Percentiles rank a stretch among this genome's conserved stretches.
Conservation (phyloP, 164 flowering plant genomes). For the grape (Vitis vinifera) region DNA sequence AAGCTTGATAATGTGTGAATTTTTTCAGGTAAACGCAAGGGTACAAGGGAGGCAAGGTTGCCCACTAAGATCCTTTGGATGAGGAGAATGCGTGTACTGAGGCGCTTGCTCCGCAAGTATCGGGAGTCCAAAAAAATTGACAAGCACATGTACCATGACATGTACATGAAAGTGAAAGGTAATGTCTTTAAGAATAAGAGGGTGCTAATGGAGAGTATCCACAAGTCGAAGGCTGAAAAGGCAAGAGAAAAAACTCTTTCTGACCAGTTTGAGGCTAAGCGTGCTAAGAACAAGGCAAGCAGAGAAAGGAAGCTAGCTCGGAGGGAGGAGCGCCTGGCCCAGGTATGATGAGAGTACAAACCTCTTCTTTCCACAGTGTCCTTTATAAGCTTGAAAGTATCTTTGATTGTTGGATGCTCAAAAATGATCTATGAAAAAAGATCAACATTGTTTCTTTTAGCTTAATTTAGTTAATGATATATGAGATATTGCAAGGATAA, state of each 20-base stretch:
- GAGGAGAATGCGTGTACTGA: slow-evolving; percentile 45
- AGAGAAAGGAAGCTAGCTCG: slow-evolving; percentile 42
- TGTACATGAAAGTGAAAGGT: slow-evolving; percentile 50
- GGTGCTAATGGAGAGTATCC: slow-evolving; percentile 45
- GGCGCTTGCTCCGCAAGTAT: slow-evolving; percentile 41
- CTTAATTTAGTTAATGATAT: too few species aligned
- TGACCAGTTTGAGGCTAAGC: slow-evolving; percentile 46
- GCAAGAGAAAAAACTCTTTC: slow-evolving; percentile 45
- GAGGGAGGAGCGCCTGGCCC: slow-evolving; percentile 41
- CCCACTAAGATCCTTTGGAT: slow-evolving; percentile 43
- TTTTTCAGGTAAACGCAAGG: slow-evolving; percentile 40
- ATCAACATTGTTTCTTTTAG: too few species aligned
- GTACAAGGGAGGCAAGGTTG: slow-evolving; percentile 46
- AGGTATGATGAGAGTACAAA: slow-evolving; percentile 13
- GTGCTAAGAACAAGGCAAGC: slow-evolving; percentile 49
- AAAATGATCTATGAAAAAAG: too few species aligned
- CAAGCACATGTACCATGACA: slow-evolving; percentile 49
- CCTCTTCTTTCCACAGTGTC: too few species aligned
- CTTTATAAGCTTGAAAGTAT: too few species aligned
- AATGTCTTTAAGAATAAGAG: slow-evolving; percentile 46
- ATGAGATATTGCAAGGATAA: too few species aligned
- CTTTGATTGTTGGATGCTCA: too few species aligned
- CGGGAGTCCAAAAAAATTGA: slow-evolving; percentile 43
- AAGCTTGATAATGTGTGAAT: not conserved
- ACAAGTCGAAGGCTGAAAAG: slow-evolving; percentile 49